phyloP scores from a whole-genome alignment of 2,329 filamentous ascomycete genomes.

The Neonectria coccinea region DNA sequence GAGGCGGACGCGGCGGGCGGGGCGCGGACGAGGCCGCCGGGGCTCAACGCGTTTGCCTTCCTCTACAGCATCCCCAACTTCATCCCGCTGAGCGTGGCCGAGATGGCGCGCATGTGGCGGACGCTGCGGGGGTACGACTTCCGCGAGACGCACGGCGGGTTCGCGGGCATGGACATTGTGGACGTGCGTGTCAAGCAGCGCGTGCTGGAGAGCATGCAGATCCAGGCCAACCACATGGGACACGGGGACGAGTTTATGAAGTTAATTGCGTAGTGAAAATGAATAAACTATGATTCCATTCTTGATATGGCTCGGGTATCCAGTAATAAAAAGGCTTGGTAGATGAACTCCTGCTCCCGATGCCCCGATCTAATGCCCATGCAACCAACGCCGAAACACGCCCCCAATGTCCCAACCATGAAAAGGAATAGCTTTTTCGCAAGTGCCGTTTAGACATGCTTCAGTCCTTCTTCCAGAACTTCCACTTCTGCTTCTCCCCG shows the following conservation, averaged over 20 bases:
- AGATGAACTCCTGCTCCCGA: slow-evolving; percentile 18
- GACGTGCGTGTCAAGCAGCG: slow-evolving; percentile 68
- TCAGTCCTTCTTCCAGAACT: slow-evolving; percentile 47
- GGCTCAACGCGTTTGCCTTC: slow-evolving; percentile 71
- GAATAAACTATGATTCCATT: slow-evolving; percentile 15
- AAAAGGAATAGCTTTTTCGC: not conserved
- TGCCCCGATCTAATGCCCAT: slow-evolving; percentile 20
- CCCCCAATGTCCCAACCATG: not conserved
- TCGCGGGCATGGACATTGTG: slow-evolving; percentile 72
- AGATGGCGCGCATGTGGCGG: slow-evolving; percentile 77
- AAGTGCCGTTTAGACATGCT: not conserved
- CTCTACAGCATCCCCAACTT: slow-evolving; percentile 82
- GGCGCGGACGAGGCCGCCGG: slow-evolving; percentile 53
- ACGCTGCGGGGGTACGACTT: slow-evolving; percentile 72
- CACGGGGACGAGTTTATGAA: slow-evolving; percentile 54
- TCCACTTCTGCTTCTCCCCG: slow-evolving; percentile 42
- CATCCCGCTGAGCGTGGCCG: slow-evolving; percentile 76
- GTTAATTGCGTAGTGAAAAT: slow-evolving; percentile 29
- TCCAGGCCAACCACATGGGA: slow-evolving; percentile 70
- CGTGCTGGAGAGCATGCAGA: slow-evolving; percentile 81
- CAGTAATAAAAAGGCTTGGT: slow-evolving; percentile 9
- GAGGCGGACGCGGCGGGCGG: slow-evolving; percentile 54
- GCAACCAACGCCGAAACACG: slow-evolving; percentile 7
- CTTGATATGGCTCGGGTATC: slow-evolving; percentile 22
- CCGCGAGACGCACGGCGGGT: slow-evolving; percentile 74